Evolutionary conservation across 768 basidiomycete genomes (phyloP).

Genomic region (Phanerochaete carnosa): DNA sequence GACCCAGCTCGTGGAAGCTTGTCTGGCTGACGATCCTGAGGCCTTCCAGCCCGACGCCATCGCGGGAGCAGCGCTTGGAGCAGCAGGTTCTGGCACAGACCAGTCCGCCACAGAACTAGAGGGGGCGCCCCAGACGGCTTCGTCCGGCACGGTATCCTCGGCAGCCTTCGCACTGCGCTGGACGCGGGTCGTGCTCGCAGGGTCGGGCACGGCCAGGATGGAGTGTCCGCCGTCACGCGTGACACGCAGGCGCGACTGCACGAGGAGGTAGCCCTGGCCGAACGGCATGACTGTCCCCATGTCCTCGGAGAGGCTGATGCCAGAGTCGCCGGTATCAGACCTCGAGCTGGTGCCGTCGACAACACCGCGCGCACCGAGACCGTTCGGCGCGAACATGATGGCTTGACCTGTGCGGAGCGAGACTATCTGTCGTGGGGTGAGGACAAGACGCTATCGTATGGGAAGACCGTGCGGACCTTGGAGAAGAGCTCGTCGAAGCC

Average conservation of each 20-base stretch:
- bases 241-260: slow-evolving; percentile 60
- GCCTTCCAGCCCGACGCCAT: background rate
- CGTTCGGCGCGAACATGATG: slow-evolving; percentile 64
- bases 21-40: background rate
- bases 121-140: too few species aligned
- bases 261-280: slow-evolving; percentile 55
- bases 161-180: too few species aligned
- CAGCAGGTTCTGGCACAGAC: too few species aligned
- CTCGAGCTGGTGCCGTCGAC: background rate
- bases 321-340: background rate
- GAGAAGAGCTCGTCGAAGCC: slow-evolving; percentile 67
- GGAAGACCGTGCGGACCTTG: slow-evolving; percentile 57
- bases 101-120: background rate
- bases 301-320: background rate
- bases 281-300: slow-evolving; percentile 23
- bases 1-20: too few species aligned
- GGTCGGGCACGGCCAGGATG: slow-evolving; percentile 32
- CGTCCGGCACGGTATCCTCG: too few species aligned
- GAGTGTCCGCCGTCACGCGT: slow-evolving; percentile 67
- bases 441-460: background rate
- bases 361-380: slow-evolving; percentile 16
- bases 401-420: slow-evolving; percentile 62
- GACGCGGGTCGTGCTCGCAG: slow-evolving; percentile 4
- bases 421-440: background rate
- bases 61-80: background rate